Evolutionary conservation across 2,329 filamentous ascomycete genomes (phyloP), one percentile per base, ranked within the genome.

Genomic region (Aspergillus sp.): DNA sequence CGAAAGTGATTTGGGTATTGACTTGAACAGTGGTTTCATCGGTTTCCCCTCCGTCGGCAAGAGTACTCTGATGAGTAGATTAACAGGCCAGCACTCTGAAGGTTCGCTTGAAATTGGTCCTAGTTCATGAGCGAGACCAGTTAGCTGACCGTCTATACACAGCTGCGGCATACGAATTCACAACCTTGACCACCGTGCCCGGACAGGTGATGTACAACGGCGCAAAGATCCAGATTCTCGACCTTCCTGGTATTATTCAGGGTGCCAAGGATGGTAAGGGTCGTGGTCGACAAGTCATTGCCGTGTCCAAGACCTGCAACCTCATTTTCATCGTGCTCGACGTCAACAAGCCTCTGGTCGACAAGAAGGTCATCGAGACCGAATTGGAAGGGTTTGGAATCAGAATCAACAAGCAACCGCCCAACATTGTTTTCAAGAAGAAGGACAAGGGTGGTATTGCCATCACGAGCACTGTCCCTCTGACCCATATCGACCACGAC

Each of bases 371-470:
- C 53, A 98, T 98, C 62, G 93, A 98, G 72, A 78, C 81, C 44
- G 93, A 98, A 73, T 72, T 98, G 65, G 93, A 98, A 68, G 93
- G 93, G 5, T 98, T 98, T 61, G 93, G 93, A 32, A 96, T 98
- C 64, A 81, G 93, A 47, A 91, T 97, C 75, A 98, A 98, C 77
- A 98, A 97, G 75, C 74, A 82, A 59, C 93, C 93, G 28, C 93
- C 93, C 36, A 98, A 98, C 67, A 98, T 98, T 62, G 87, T 93
- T n/a, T 95, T 96, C 77, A 94, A 85, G 73, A 98, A 98, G 78
- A 98, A 98, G 77, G 93, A 98, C 71, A 97, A 97, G 73, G 93
- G 93, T 57, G 93, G 93, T 33, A 82, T 98, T 63, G 90, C 87
- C 63, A 93, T 98, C 63, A 95, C 90, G n/a, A 93, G 82, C 70